Percentiles rank a stretch among this genome's conserved stretches.
These are phyloP conservation scores for Adiantum capillusveneris DNA, from an alignment of 75 land plant species.

Conservation along the genomic window DNA sequence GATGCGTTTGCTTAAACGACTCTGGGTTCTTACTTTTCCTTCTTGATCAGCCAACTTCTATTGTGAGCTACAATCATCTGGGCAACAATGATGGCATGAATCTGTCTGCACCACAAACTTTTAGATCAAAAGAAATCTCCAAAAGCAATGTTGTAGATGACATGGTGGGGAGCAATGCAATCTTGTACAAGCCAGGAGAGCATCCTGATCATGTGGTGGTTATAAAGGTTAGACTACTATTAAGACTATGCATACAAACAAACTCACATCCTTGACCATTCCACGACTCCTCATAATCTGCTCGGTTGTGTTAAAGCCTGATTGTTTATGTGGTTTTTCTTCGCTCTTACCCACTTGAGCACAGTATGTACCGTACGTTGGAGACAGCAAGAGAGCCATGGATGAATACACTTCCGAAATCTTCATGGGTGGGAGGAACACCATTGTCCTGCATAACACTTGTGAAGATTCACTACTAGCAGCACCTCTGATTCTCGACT, in stretches of 20 bases:
- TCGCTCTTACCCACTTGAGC: too few species aligned
- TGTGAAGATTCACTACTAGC: slow-evolving; percentile 95
- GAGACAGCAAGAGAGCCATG: slow-evolving; percentile 98
- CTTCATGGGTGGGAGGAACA: slow-evolving; percentile 91
- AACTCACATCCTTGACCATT: too few species aligned
- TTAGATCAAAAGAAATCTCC: slow-evolving; percentile 93
- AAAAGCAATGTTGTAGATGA: slow-evolving; percentile 98
- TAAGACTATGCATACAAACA: neutral
- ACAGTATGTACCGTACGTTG: slow-evolving; percentile 98
- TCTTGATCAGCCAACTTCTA: slow-evolving; percentile 73
- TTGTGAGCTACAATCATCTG: slow-evolving; percentile 92
- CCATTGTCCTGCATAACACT: slow-evolving; percentile 94
- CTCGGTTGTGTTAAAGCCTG: too few species aligned
- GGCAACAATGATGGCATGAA: slow-evolving; percentile 99
- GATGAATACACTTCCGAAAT: slow-evolving; percentile 98
- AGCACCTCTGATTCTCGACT: slow-evolving; percentile 83
- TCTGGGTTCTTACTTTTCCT: too few species aligned
- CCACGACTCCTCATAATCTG: too few species aligned
- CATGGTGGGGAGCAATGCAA: slow-evolving; percentile 95
- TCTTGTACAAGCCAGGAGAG: slow-evolving; percentile 83
- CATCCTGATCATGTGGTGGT: slow-evolving; percentile 97
- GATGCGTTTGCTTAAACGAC: too few species aligned
- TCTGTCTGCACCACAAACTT: slow-evolving; percentile 93
- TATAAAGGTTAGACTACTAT: slow-evolving; percentile 57
- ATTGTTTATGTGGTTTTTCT: too few species aligned